Base-by-base conservation (phyloP, 1,284 basidiomycete genomes). In the Boletellus dicymbophilus region DNA sequence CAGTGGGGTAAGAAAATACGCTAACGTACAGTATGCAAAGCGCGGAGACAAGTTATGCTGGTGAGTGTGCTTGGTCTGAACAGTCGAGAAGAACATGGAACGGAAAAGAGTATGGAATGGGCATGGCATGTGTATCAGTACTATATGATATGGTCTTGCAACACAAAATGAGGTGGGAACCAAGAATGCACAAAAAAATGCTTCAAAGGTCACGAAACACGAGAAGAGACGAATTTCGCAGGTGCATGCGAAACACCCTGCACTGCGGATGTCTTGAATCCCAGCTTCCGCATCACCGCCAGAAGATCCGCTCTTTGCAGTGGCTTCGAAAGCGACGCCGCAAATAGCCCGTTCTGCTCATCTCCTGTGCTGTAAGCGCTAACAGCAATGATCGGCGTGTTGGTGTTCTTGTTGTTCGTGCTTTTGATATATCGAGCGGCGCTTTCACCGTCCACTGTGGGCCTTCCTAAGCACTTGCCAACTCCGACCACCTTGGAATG, bases 371-470 rank as follows among this genome's bases (percentile, higher is more conserved):
- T 85, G 67, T 93, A 94, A 25, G 88, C 89, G 63, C 89, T 92
- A 44, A 97, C 85, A 47, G 95, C 93, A 47, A 98, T 88, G 53
- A 98, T 94, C n/a, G 86, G 96, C 51, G 88, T 93, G 56, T 78
- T 81, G 39, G 86, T 84, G 62, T 96, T 96, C 76, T 85, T 90
- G 74, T 92, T 92, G 65, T 91, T 90, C n/a, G 93, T 95, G 61
- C 84, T 93, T 77, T 93, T 94, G 75, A 97, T 93, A 72, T 95
- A 95, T 55, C 90, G 80, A 23, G 94, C 92, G 37, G 93, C 94
- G 58, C 90, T 88, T 72, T 96, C 93, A 37, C 94, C 94, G 63
- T 95, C 91, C 58, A 96, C 91, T 88, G 49, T 6, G 11, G 43
- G 58, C 37, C 3, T n/a, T 43, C 37, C 25, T 21, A 18, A 13